Evolutionary conservation across 306 rosid species (phyloP), one percentile per base, ranked within the genome.

Genomic region (Albizia julibrissin): DNA sequence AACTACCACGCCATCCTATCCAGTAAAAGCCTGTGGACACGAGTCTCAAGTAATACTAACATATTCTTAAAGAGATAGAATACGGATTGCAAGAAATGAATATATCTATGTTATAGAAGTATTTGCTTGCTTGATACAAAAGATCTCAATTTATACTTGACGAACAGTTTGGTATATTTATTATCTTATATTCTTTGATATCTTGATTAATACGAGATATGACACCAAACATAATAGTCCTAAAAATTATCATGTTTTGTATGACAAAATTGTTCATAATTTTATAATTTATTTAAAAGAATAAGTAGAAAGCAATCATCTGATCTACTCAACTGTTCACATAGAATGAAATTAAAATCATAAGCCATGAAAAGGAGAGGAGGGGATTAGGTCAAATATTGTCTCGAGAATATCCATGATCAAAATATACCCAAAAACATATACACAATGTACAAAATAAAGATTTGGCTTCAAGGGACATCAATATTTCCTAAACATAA

Each of bases 1-100:
- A 84, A 76, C 76, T 77, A 80, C 75, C 7, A 68, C 18, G 29
- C 29, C 31, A 82, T 69, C 83, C 58, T 24, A 7, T 70, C 56
- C 3, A 4, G 54, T 34, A 77, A 21, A 61, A 74, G 52, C 29
- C 64, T 81, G 49, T 66, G 19, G 52, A 27, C 15, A 39, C 37
- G 67, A 24, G 34, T 58, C 31, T 1, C n/a, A 11, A 59, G 31
- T 12, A 3, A 24, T 24, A 61, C 67, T 12, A 13, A 8, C 11
- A 22, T 22, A n/a, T 12, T 24, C 26, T 12, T 5, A 3, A 37
- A 61, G 67, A 61, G 33, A 61, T 26, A 61, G 67, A 11, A 61
- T 37, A 37, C 6, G 40, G 40, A 37, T 61, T 61, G 34, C 67
- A 24, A 24, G 5, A 59, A 59, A 59, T 24, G 34, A 22, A 37